Base-by-base conservation (phyloP, 768 basidiomycete species). In the Phylloporus rhodoxanthus region DNA sequence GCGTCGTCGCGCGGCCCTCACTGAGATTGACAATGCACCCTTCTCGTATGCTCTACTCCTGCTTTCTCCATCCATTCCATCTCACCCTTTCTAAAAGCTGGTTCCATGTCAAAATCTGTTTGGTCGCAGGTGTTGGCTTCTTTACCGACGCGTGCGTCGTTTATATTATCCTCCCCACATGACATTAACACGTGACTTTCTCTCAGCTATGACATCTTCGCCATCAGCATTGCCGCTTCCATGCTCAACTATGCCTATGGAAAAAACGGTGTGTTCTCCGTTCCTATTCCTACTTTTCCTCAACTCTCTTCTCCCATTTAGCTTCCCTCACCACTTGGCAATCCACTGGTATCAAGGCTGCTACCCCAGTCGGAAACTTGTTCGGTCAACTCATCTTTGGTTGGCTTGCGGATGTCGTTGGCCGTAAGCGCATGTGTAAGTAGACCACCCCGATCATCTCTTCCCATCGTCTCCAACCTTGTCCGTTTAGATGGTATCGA, bases 181-280 rank as follows among this genome's bases (percentile, higher is more conserved):
- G 3, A 0, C 13, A 9, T 13, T 26, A 30, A 30, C 44, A 21
- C 26, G 17, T 51, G 32, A 61, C 47, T 9, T 14, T 39, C 23
- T 32, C 6, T 15, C 7, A 67, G 66, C 25, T 89, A 89, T 59
- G 90, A 91, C 54, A 84, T 94, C 52, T 96, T 93, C 60, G 87
- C 89, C 7, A 94, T 94, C 70, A 90, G 84, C 67, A 87, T 94
- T 39, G 90, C 81, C 0, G 80, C 86, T 0, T 74, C 74, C 0
- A 93, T 94, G 89, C 69, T 95, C 49, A 88, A 85, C 21, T 88
- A 84, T 60, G 82, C 92, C 49, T 93, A 93, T 46, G 80, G 81
- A 39, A 47, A 64, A 14, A 47, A 37, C 4, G 53, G 57, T 57
- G 26, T 20, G 43, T 33, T n/a, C 1, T 53, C 19, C 7, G 1